These are phyloP conservation scores for Cyberlindnera euphorbiae DNA, from an alignment of 805 yeast genomes.

Conservation along the genomic window DNA sequence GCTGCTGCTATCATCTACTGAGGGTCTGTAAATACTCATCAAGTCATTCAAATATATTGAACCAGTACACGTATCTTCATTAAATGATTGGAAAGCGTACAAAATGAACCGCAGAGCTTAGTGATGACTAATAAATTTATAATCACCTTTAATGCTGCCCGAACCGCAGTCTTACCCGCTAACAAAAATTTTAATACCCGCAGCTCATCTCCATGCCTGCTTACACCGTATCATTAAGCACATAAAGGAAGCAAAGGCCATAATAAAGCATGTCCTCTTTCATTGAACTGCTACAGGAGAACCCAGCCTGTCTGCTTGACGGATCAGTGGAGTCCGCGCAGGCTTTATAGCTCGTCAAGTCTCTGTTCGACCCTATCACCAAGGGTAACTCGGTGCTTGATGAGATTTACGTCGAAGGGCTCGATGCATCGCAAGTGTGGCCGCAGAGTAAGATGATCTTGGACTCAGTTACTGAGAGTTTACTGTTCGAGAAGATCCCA, in stretches of 20 bases:
- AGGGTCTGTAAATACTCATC: not conserved
- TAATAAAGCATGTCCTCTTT: slow-evolving; percentile 1
- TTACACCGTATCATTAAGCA: no score
- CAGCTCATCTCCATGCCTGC: not conserved
- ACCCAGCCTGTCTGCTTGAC: slow-evolving; percentile 10
- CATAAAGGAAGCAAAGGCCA: not conserved
- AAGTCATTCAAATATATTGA: no score
- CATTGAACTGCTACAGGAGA: slow-evolving; percentile 4
- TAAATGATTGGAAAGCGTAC: no score
- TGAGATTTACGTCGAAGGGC: slow-evolving; percentile 77
- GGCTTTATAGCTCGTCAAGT: slow-evolving; percentile 18
- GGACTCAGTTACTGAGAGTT: slow-evolving; percentile 66
- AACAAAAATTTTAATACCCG: no score
- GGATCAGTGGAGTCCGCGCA: slow-evolving; percentile 8
- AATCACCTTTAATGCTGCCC: no score
- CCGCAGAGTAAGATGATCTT: slow-evolving; percentile 85
- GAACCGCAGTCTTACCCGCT: no score
- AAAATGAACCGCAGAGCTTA: no score
- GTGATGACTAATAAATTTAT: no score
- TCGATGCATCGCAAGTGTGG: slow-evolving; percentile 89
- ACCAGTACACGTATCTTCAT: no score
- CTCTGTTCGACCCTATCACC: slow-evolving; percentile 24
- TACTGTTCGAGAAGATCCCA: slow-evolving; percentile 54
- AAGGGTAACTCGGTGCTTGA: slow-evolving; percentile 54
- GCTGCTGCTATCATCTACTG: slow-evolving; percentile 40